Base-by-base conservation (phyloP, 352 stramenopile species). In the Globisporangium nodosum region DNA sequence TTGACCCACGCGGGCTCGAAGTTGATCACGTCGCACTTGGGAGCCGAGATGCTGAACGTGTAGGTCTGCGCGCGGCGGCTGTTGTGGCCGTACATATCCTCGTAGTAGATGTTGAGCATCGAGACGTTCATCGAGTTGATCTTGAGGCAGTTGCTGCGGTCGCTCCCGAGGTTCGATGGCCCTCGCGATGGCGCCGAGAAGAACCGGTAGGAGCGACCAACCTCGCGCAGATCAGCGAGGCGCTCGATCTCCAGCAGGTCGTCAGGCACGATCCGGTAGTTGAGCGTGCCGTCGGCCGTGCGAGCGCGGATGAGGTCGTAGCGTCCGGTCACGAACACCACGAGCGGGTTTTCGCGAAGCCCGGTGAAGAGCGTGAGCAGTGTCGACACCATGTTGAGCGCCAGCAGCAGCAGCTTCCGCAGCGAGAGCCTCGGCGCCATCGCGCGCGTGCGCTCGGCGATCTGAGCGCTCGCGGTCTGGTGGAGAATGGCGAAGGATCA, bases 341-440 rank as follows among this genome's bases (percentile, higher is more conserved):
- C 54, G n/a, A 86, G 24, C 0, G 76, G 76, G 63, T 86, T 86
- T 54, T 86, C 76, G 2, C 65, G 73, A 24, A 86, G 54, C 40
- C 76, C 76, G 24, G 71, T 76, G 42, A 81, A 63, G n/a, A 85
- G 60, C 11, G 75, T 83, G 40, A 85, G 63, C 3, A 69, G 47
- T 16, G 71, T 80, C 16, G 73, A 73, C 21, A 60, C 66, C n/a
- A 85, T 21, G 57, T 85, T 80, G 40, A 79, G 54, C 31, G 43
- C 54, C 9, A 71, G 21, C 33, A 75, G 31, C 3, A 76, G 6
- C 18, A 69, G 49, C 56, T 58, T 58, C 5, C 53, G 53, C 54
- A 58, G 21, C 11, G 53, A 58, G 21, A 58, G 2, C 53, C 8
- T n/a, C 18, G 43, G 43, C 13, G 43, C 18, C 43, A 48, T 48